Evolutionary conservation across 805 yeast species (phyloP).

Genomic region (Nakazawaea peltata): DNA sequence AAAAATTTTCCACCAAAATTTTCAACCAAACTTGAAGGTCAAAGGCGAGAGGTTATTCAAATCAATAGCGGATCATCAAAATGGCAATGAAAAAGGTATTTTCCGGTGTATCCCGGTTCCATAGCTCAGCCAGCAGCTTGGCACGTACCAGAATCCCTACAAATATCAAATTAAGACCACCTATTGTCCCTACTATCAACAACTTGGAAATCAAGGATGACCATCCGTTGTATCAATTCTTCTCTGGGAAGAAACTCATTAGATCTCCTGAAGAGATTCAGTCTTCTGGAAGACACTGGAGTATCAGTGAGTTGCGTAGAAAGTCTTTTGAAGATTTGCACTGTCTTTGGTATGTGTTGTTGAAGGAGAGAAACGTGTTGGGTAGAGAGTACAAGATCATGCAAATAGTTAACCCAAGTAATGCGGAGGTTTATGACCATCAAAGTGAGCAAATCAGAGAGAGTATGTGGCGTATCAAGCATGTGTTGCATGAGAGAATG

Average conservation of each 20-base stretch:
- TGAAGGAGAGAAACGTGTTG: constrained; percentile 75
- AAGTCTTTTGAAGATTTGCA: constrained; percentile 91
- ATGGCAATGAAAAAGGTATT: too few relatives aligned
- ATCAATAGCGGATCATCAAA: too few relatives aligned
- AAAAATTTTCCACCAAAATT: too few relatives aligned
- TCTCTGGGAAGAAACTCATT: constrained; percentile 52
- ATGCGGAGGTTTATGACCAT: constrained; percentile 16
- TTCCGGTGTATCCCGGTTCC: too few relatives aligned
- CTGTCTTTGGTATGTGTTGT: constrained; percentile 78
- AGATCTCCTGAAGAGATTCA: constrained; percentile 50
- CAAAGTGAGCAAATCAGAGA: constrained; percentile 38
- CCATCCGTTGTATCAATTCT: constrained; percentile 96
- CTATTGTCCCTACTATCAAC: constrained; percentile 74
- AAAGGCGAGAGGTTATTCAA: too few relatives aligned
- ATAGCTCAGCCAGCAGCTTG: too few relatives aligned
- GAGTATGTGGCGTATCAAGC: constrained; percentile 76
- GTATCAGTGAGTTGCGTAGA: constrained; percentile 79
- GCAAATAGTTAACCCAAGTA: constrained; percentile 20
- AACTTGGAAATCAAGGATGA: constrained; percentile 69
- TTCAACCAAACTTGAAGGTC: too few relatives aligned
- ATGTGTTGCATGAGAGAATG: constrained; percentile 81
- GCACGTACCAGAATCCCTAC: constrained; percentile 36
- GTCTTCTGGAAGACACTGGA: constrained; percentile 69
- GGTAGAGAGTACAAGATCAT: constrained; percentile 54
- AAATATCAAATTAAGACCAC: constrained; percentile 55